Percentiles rank a stretch among this genome's conserved stretches.
Conservation (phyloP, 441 rosid species). For the Populus hybrid region DNA sequence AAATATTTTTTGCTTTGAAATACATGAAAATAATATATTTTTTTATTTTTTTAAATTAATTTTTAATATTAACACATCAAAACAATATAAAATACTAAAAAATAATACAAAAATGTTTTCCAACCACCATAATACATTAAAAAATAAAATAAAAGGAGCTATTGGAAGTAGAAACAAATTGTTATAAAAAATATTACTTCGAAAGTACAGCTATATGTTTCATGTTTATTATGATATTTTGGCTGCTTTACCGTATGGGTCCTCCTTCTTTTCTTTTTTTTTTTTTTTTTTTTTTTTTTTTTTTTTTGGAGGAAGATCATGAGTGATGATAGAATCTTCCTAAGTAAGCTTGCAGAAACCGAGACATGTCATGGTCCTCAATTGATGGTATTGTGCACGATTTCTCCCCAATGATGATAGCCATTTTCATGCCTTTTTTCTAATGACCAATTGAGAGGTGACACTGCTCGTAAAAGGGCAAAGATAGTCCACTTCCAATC, state of each 20-base stretch:
- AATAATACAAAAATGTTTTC: too few relatives aligned
- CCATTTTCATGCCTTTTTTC: not conserved
- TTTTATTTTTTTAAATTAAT: too few relatives aligned
- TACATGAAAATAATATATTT: too few relatives aligned
- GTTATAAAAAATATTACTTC: too few relatives aligned
- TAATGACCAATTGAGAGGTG: not conserved
- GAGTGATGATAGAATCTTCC: conserved; percentile 2
- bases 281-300: not conserved
- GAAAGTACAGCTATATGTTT: not conserved
- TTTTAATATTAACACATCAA: too few relatives aligned
- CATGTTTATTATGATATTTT: not conserved
- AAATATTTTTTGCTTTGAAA: too few relatives aligned
- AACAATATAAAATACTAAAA: too few relatives aligned
- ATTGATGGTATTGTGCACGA: not conserved
- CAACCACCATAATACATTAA: too few relatives aligned
- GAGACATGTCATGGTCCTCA: not conserved
- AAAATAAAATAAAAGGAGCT: too few relatives aligned
- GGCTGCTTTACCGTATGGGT: not conserved
- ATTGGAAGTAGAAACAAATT: too few relatives aligned
- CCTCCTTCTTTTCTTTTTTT: not conserved
- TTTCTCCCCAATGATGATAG: conserved; percentile 3
- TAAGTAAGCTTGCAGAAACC: conserved; percentile 1
- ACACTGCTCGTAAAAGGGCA: not conserved
- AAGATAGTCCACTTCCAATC: not conserved
- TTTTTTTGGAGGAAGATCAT: not conserved